These are phyloP conservation scores for Ichthyophthirius multifiliis DNA, from an alignment of 169 alveolate species.

Conservation along the genomic window DNA sequence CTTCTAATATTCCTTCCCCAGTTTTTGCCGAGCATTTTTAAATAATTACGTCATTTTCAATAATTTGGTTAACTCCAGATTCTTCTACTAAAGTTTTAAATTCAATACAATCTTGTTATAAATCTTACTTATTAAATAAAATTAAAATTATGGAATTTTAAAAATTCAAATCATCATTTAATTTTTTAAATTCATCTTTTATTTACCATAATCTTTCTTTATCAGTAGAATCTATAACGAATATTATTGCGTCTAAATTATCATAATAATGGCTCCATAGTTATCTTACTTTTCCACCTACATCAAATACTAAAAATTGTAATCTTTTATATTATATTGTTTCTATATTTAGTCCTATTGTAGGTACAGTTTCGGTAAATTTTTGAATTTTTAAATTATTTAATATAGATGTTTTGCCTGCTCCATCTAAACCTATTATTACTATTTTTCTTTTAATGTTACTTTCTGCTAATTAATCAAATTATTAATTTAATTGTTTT, in stretches of 20 bases:
- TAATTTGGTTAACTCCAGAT: conserved; percentile 16
- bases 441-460: conserved; percentile 36
- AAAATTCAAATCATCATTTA: conserved; percentile 17
- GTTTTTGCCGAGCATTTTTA: conserved; percentile 37
- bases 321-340: conserved; percentile 40
- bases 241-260: conserved; percentile 55
- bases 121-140: conserved; percentile 37
- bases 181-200: conserved; percentile 41
- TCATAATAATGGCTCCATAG: conserved; percentile 62
- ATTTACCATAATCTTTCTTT: conserved; percentile 54
- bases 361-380: conserved; percentile 65
- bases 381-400: conserved; percentile 48
- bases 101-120: conserved; percentile 10
- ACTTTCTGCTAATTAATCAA: background rate
- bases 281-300: conserved; percentile 60
- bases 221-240: conserved; percentile 74
- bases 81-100: conserved; percentile 18
- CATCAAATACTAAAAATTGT: conserved; percentile 60
- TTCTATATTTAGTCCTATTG: conserved; percentile 70
- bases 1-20: conserved; percentile 32
- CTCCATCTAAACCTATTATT: conserved; percentile 73
- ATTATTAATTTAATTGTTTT: background rate
- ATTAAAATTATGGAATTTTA: conserved; percentile 24
- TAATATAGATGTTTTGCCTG: conserved; percentile 76
- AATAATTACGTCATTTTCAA: conserved; percentile 12